Base-by-base conservation (phyloP, 2,329 filamentous ascomycete genomes). In the Sclerotinia subarctica region DNA sequence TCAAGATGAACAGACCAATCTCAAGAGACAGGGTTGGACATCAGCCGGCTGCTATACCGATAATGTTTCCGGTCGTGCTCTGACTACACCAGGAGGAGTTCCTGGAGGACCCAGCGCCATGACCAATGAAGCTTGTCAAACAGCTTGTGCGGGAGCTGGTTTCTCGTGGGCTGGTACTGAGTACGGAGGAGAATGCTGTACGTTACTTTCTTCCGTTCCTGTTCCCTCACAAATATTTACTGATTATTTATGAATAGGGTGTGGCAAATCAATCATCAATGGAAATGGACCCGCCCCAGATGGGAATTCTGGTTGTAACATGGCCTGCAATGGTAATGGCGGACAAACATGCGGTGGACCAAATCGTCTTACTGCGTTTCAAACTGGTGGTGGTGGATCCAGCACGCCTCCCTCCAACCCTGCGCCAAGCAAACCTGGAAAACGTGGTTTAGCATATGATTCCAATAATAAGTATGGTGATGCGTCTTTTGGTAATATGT, bases 381-480 rank as follows among this genome's bases (percentile, higher is more conserved):
- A 42, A 46, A 38, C 52, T 24, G 35, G 56, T 32, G 35, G 56
- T 32, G 54, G 54, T 24, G 59, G 42, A 13, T 46, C n/a, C 7
- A 58, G 56, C 35, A 21, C 54, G 44, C 51, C 29, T 66, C n/a
- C 63, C 5, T 29, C 64, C 17, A 64, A 29, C 60, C 24, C 60
- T 42, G 26, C 49, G 5, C 56, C 63, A 2, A 35, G 57, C 47
- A 42, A 26, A 66, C 47, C 47, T 11, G 70, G 68, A 42, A 90
- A 90, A 85, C 87, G 88, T 75, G 89, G 89, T 78, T 78, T 91
- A 63, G 85, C 84, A 63, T 91, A 89, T 84, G 90, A 90, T 78
- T 80, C 86, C 32, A 82, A 82, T 68, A 74, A 72, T 51, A 64
- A 60, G 4, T 26, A 21, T 42, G 59, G n/a, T 32, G 68, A 70